phyloP scores from a whole-genome alignment of 1,284 basidiomycete species.

The Schizopora paradoxa region DNA sequence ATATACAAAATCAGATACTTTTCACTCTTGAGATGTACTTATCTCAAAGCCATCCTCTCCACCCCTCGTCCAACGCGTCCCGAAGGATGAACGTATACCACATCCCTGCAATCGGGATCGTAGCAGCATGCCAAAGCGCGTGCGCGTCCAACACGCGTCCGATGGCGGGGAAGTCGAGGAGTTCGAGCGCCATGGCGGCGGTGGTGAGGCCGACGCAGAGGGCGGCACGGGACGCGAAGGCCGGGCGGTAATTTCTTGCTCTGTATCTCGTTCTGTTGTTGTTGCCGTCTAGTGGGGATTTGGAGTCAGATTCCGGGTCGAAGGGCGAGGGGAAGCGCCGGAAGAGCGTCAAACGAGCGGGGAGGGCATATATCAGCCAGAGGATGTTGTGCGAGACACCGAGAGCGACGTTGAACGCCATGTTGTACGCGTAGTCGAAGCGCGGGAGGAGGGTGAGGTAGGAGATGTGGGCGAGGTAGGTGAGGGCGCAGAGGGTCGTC shows the following conservation, averaged over 20 bases:
- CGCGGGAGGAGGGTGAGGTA: conserved; percentile 73
- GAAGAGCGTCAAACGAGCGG: conserved; percentile 41
- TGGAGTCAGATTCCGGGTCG: no score
- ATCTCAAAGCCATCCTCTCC: no score
- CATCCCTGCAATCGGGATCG: conserved; percentile 69
- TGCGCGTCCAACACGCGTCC: conserved; percentile 84
- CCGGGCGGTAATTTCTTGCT: conserved; percentile 43
- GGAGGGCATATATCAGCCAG: conserved; percentile 79
- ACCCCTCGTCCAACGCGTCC: conserved; percentile 56
- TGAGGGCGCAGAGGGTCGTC: conserved; percentile 42
- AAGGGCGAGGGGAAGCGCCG: conserved; percentile 46
- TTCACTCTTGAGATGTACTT: no score
- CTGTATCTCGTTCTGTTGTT: no score
- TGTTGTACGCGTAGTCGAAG: conserved; percentile 97
- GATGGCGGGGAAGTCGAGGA: conserved; percentile 90
- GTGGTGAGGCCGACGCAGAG: conserved; percentile 70
- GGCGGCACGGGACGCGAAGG: conserved; percentile 48
- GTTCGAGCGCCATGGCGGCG: conserved; percentile 74
- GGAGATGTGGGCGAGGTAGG: conserved; percentile 67
- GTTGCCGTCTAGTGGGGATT: no score
- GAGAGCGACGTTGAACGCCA: conserved; percentile 76
- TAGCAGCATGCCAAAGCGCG: conserved; percentile 89
- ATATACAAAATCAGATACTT: no score
- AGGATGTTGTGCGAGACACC: conserved; percentile 77
- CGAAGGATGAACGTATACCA: conserved; percentile 84